phyloP scores from a whole-genome alignment of 257 asterid genomes.

The Eucommia ulmoides region DNA sequence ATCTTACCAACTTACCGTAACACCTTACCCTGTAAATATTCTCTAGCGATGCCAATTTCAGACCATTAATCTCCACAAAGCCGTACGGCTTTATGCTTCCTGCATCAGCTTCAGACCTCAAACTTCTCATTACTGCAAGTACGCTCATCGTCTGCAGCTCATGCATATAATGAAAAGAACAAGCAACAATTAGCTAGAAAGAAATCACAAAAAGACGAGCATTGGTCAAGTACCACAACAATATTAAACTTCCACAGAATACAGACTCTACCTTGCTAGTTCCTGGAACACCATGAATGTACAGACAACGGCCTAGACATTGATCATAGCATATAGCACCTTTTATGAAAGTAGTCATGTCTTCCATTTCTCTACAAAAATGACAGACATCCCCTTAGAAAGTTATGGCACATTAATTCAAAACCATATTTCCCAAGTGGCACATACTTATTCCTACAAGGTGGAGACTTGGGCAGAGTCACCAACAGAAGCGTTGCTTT shows the following conservation, averaged over 20 bases:
- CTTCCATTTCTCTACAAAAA: slow-evolving; percentile 71
- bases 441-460: slow-evolving; percentile 82
- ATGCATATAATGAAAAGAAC: slow-evolving; percentile 15
- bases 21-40: slow-evolving; percentile 66
- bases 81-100: slow-evolving; percentile 70
- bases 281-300: slow-evolving; percentile 98
- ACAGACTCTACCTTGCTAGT: slow-evolving; percentile 74
- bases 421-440: neutral
- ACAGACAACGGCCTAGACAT: slow-evolving; percentile 91
- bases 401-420: slow-evolving; percentile 5
- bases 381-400: slow-evolving; percentile 12
- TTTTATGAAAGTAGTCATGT: slow-evolving; percentile 69
- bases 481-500: slow-evolving; percentile 83
- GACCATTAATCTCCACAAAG: slow-evolving; percentile 91
- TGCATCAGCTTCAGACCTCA: slow-evolving; percentile 78
- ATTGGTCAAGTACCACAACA: too few relatives aligned
- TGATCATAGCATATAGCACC: slow-evolving; percentile 85
- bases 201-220: neutral
- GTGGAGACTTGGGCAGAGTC: slow-evolving; percentile 76
- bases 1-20: slow-evolving; percentile 6
- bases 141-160: slow-evolving; percentile 90
- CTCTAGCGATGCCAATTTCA: slow-evolving; percentile 91
- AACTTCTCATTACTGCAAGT: slow-evolving; percentile 65
- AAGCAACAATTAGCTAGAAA: slow-evolving; percentile 4
- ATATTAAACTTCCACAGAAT: neutral